Percentiles rank a stretch among this genome's conserved stretches.
These are phyloP conservation scores for Puccinia coronata DNA, from an alignment of 1,284 basidiomycete species.

Conservation along the genomic window DNA sequence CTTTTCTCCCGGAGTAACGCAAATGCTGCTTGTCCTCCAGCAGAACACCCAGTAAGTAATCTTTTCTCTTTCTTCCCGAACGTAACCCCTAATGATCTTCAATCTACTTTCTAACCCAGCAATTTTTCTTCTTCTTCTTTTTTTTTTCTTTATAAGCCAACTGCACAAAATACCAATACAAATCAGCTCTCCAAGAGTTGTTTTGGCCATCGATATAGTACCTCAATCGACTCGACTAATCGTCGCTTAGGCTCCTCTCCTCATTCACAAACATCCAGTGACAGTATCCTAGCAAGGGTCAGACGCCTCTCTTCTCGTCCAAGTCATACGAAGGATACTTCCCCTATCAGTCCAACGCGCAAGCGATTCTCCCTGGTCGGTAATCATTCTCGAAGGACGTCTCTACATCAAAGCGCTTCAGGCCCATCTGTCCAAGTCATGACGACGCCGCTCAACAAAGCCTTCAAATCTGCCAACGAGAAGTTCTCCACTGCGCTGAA, in stretches of 20 bases:
- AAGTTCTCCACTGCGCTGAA: conserved; percentile 25
- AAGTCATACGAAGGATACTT: background rate
- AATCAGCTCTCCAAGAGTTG: conserved; percentile 3
- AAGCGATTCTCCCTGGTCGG: conserved; percentile 46
- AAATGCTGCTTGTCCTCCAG: background rate
- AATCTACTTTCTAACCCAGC: background rate
- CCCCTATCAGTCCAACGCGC: conserved; percentile 23
- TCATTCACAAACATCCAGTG: conserved; percentile 21
- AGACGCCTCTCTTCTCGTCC: conserved; percentile 36
- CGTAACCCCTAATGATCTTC: too few relatives aligned
- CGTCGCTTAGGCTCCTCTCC: background rate
- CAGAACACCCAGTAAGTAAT: background rate
- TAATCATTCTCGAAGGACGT: background rate
- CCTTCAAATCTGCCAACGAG: background rate
- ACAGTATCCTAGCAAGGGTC: conserved; percentile 39
- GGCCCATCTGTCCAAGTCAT: background rate
- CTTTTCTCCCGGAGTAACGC: conserved; percentile 37
- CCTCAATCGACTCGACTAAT: conserved; percentile 41
- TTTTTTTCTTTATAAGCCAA: background rate
- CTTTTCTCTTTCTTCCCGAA: background rate
- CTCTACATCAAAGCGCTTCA: background rate
- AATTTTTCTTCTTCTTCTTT: background rate
- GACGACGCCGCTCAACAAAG: conserved; percentile 15
- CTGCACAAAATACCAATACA: background rate
- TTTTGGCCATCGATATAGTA: conserved; percentile 30